Base-by-base conservation (phyloP, 1,139 yeast genomes). In the Tardiomyces depauwii region DNA sequence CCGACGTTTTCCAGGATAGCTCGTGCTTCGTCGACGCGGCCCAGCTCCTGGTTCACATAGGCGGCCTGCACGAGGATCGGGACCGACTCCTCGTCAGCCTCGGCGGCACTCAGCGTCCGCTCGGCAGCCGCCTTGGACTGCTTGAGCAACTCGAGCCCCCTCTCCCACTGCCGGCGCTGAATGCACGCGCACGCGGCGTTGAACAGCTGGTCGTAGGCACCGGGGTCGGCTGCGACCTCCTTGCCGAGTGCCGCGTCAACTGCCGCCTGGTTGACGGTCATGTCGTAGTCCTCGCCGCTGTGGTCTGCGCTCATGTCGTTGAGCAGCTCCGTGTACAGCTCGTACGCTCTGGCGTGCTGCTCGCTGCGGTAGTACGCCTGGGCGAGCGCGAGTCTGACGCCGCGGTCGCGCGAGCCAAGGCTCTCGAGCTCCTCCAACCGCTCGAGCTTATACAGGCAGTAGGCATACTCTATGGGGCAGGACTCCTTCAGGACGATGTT, bases 311-410 rank as follows among this genome's bases (percentile, higher is more conserved):
- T 49, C 25, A 39, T 18, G 4, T 49, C 44, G 7, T 55, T 43
- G 25, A 77, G 61, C 47, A 86, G 66, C 4, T 67, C 65, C 44
- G 72, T 65, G 59, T 86, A 87, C 2, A 84, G 55, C 5, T 64
- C 60, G 51, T 75, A 68, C 0, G 95, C 80, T 42, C 73, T 71
- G 1, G 58, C 60, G 54, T 76, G 72, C 18, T 74, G 61, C 9
- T 95, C 96, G 36, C 50, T 51, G 58, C 80, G 80, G 67, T 84
- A 87, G 58, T 74, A 75, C 51, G 80, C 78, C 65, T 89, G 98
- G 0, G 96, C 96, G 51, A 80, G 64, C n/a, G 87, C 73, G 61
- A 88, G 95, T 46, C 73, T 66, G 50, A 85, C 65, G 0, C 87
- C 89, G 53, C 80, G 66, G 54, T 53, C 47, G 12, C 55, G 52